Conservation (phyloP, 495 filamentous ascomycete species). For the Hypoxylon lienhwacheense region DNA sequence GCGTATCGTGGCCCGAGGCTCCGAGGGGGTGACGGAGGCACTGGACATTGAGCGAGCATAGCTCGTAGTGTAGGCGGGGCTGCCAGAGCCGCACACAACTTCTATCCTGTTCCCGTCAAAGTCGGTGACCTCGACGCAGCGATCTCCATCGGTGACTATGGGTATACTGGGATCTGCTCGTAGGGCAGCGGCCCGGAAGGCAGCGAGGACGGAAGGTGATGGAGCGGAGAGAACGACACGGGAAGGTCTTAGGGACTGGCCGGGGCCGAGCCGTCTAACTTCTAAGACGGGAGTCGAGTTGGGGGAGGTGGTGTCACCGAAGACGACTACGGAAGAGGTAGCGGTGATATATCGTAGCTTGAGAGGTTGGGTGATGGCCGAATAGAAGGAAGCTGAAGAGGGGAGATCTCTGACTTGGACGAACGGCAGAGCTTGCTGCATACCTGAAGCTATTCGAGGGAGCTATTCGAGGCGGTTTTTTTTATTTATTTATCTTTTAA, state of each 20-base stretch:
- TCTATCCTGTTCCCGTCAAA: conserved; percentile 57
- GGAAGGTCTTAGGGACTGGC: conserved; percentile 39
- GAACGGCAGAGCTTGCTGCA: conserved; percentile 44
- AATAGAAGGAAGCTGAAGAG: conserved; percentile 77
- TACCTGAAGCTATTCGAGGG: conserved; percentile 20
- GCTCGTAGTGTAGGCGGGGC: conserved; percentile 30
- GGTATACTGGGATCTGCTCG: conserved; percentile 18
- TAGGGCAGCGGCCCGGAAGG: conserved; percentile 20
- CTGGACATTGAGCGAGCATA: conserved; percentile 39
- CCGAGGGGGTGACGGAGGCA: conserved; percentile 25
- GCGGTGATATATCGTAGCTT: conserved; percentile 67
- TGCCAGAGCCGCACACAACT: conserved; percentile 40
- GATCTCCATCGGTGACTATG: conserved; percentile 31
- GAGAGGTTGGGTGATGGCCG: conserved; percentile 71
- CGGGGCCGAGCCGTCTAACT: conserved; percentile 37
- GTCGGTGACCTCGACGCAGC: conserved; percentile 46
- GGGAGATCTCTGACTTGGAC: conserved; percentile 73
- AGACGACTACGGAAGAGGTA: conserved; percentile 38
- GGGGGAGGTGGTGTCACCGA: conserved; percentile 39
- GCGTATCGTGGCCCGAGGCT: conserved; percentile 34
- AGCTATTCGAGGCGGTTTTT: too few species aligned
- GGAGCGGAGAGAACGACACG: conserved; percentile 39
- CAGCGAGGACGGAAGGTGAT: conserved; percentile 15
- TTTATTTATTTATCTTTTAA: too few species aligned
- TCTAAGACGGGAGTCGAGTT: conserved; percentile 41